phyloP scores from a whole-genome alignment of 2,329 filamentous ascomycete species.

The Phialophora tarda region DNA sequence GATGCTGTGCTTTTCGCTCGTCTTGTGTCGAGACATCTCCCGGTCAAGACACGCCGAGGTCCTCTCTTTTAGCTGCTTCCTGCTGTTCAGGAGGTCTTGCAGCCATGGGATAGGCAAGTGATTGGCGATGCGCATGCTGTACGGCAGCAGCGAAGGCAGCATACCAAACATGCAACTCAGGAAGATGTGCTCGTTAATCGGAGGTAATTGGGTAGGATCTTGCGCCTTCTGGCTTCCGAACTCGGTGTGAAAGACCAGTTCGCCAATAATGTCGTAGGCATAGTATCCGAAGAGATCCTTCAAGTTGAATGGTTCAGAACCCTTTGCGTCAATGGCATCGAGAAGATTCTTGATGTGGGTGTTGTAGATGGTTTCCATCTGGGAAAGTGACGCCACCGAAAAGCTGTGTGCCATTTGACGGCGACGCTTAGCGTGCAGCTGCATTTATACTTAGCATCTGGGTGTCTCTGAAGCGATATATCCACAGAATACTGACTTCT shows the following conservation, averaged over 20 bases:
- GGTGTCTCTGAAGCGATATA: not conserved
- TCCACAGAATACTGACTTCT: conserved; percentile 10
- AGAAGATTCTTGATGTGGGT: conserved; percentile 23
- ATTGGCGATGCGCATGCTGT: conserved; percentile 15
- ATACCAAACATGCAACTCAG: conserved; percentile 24
- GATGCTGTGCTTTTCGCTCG: conserved; percentile 21
- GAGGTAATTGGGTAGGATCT: conserved; percentile 22
- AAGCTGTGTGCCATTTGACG: conserved; percentile 33
- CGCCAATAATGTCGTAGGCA: conserved; percentile 46
- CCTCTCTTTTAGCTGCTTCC: conserved; percentile 19
- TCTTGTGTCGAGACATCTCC: conserved; percentile 22
- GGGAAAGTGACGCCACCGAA: conserved; percentile 23
- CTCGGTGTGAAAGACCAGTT: conserved; percentile 44
- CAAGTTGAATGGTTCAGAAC: conserved; percentile 20
- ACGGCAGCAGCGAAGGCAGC: conserved; percentile 26
- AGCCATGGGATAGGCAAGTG: conserved; percentile 27
- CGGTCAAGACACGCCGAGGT: conserved; percentile 13
- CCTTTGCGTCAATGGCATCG: conserved; percentile 22
- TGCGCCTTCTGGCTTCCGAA: conserved; percentile 40
- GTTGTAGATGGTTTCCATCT: conserved; percentile 31
- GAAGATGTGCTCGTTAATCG: conserved; percentile 31
- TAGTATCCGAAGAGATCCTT: conserved; percentile 28
- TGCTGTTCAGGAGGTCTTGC: conserved; percentile 20
- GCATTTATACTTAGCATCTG: conserved; percentile 4
- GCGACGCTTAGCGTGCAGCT: conserved; percentile 26